phyloP scores from a whole-genome alignment of 495 filamentous ascomycete genomes.

The Lophium mytilinum region DNA sequence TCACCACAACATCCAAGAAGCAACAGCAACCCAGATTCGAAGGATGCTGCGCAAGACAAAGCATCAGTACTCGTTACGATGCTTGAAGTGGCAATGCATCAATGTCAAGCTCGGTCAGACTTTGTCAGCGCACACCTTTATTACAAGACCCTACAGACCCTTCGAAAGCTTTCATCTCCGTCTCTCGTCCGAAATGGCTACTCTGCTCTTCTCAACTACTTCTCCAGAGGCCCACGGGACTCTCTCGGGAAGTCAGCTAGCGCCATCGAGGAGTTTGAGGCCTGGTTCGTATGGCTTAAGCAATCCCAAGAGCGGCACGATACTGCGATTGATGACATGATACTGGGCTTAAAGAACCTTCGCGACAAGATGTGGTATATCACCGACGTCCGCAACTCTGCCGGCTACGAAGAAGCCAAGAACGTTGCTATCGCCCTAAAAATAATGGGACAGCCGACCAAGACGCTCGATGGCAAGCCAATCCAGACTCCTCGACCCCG shows the following conservation, averaged over 20 bases:
- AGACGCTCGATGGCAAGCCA: slow-evolving; percentile 48
- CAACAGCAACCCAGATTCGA: slow-evolving; percentile 23
- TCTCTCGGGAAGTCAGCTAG: slow-evolving; percentile 55
- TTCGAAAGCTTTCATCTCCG: slow-evolving; percentile 52
- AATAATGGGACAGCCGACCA: slow-evolving; percentile 60
- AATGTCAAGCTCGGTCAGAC: slow-evolving; percentile 60
- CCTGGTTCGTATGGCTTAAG: slow-evolving; percentile 68
- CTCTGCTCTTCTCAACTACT: slow-evolving; percentile 59
- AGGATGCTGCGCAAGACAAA: slow-evolving; percentile 29
- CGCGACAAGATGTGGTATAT: slow-evolving; percentile 99
- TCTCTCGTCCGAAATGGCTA: slow-evolving; percentile 58
- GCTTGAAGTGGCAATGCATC: slow-evolving; percentile 58
- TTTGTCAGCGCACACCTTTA: slow-evolving; percentile 63
- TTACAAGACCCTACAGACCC: slow-evolving; percentile 57
- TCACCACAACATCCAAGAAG: slow-evolving; percentile 27
- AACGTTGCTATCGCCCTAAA: slow-evolving; percentile 82
- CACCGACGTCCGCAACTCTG: slow-evolving; percentile 89
- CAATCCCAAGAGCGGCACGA: slow-evolving; percentile 65
- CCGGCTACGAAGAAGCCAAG: slow-evolving; percentile 78
- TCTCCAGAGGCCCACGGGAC: slow-evolving; percentile 59
- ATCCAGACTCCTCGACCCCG: slow-evolving; percentile 36
- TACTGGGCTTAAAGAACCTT: slow-evolving; percentile 55
- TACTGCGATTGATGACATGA: slow-evolving; percentile 56
- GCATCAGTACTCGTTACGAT: slow-evolving; percentile 53
- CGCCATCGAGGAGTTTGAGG: slow-evolving; percentile 64